Evolutionary conservation across 495 filamentous ascomycete genomes (phyloP).

Genomic region (Xylaria bambusicola): DNA sequence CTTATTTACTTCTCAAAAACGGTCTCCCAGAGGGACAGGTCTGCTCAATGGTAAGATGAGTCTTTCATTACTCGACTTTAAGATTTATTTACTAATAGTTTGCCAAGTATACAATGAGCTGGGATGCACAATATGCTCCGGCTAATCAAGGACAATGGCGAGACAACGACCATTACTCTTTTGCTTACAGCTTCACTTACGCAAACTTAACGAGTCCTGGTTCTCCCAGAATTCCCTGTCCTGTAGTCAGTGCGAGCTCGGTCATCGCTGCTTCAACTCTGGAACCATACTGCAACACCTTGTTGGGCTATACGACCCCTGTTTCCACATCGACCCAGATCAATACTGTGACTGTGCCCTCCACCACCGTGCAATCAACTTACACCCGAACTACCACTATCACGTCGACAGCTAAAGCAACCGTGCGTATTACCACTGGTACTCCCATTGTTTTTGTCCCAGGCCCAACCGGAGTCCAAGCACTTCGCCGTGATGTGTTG

Average conservation of each 20-base stretch:
- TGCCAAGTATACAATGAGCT: not conserved
- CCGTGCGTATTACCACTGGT: not conserved
- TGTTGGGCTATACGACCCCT: not conserved
- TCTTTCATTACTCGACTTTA: no score
- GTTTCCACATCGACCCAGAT: not conserved
- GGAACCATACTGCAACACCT: not conserved
- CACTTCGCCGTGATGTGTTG: not conserved
- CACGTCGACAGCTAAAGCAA: not conserved
- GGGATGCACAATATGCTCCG: not conserved
- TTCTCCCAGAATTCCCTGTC: not conserved
- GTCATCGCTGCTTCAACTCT: not conserved
- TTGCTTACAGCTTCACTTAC: not conserved
- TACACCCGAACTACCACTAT: not conserved
- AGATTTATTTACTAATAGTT: not conserved
- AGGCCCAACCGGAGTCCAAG: not conserved
- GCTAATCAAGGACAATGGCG: not conserved
- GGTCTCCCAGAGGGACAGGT: not conserved
- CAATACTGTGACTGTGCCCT: not conserved
- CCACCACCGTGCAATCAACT: not conserved
- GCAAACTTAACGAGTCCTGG: not conserved
- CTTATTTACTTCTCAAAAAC: not conserved
- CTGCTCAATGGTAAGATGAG: conserved; percentile 4
- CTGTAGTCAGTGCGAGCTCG: not conserved
- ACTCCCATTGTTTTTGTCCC: no score
- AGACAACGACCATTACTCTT: not conserved